Evolutionary conservation across 495 filamentous ascomycete genomes (phyloP).

Genomic region (Amorphotheca resinae): DNA sequence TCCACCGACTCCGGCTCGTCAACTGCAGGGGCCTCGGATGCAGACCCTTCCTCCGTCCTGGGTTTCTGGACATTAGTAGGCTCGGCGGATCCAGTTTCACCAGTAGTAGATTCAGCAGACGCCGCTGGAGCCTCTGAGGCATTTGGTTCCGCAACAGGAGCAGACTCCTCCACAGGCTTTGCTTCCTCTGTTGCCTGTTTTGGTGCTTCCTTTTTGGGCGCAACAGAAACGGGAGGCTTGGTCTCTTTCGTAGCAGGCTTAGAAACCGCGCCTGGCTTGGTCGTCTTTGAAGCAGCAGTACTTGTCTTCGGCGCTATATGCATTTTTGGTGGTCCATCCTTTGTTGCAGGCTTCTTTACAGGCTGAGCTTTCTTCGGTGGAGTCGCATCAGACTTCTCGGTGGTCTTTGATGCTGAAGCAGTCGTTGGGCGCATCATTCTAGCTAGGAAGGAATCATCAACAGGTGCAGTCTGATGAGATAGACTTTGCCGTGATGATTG

Average conservation of each 20-base stretch:
- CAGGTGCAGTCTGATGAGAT: constrained; percentile 5
- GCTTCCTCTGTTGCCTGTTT: constrained; percentile 5
- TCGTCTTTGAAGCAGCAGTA: constrained; percentile 8
- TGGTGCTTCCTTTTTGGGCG: constrained; percentile 1
- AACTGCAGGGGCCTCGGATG: not conserved
- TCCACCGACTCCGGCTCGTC: not conserved
- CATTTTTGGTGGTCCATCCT: constrained; percentile 12
- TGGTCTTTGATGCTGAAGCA: constrained; percentile 61
- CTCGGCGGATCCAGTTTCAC: not conserved
- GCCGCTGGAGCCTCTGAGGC: not conserved
- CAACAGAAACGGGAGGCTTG: not conserved
- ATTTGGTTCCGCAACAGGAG: constrained; percentile 19
- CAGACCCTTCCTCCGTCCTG: not conserved
- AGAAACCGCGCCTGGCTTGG: not conserved
- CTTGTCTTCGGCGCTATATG: constrained; percentile 5
- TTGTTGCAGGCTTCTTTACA: constrained; percentile 14
- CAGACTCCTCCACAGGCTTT: not conserved
- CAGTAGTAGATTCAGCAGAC: not conserved
- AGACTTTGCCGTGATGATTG: constrained; percentile 15
- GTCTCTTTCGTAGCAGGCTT: constrained; percentile 14
- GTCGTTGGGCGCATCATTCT: constrained; percentile 90
- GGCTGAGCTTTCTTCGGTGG: constrained; percentile 16
- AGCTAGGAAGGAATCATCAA: constrained; percentile 67
- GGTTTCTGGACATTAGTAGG: not conserved
- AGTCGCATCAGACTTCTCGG: constrained; percentile 42